A percentile compares a stretch with the other conserved stretches of the same genome.
These are phyloP conservation scores for Trichophyton schoenleinii DNA, from an alignment of 2,329 filamentous ascomycete species.

Conservation along the genomic window DNA sequence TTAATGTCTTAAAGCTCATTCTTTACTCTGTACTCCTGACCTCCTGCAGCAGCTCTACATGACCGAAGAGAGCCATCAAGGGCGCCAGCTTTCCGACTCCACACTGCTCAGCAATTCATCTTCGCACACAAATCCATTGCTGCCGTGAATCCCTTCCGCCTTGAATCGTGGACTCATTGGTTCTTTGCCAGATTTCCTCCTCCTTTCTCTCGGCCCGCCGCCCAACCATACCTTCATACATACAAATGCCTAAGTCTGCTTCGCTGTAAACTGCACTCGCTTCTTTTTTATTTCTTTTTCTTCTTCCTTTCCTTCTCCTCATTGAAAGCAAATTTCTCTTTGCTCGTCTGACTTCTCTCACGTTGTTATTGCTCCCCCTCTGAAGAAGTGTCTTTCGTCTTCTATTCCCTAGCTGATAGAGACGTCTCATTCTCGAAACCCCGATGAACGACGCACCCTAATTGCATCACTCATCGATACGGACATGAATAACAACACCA, in stretches of 20 bases:
- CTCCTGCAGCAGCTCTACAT: slow-evolving; percentile 1
- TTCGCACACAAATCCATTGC: slow-evolving; percentile 1
- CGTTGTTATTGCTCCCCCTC: background rate
- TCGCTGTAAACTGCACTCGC: slow-evolving; percentile 1
- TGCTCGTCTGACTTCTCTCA: background rate
- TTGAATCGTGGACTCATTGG: slow-evolving; percentile 10
- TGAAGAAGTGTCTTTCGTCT: background rate
- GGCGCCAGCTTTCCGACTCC: slow-evolving; percentile 2
- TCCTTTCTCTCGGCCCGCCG: background rate
- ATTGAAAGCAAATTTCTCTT: slow-evolving; percentile 1
- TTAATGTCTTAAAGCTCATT: background rate
- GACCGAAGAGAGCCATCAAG: background rate
- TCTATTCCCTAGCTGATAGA: slow-evolving; percentile 4
- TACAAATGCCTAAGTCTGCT: background rate
- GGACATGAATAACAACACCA: slow-evolving; percentile 3
- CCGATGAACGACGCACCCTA: slow-evolving; percentile 3
- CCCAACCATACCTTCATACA: background rate
- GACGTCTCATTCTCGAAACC: background rate
- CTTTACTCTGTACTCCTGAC: background rate
- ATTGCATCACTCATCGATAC: slow-evolving; percentile 2
- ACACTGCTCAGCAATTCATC: slow-evolving; percentile 3
- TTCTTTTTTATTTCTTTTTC: background rate
- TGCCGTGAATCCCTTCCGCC: background rate
- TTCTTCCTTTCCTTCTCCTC: background rate
- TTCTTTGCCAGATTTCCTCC: slow-evolving; percentile 10